These are phyloP conservation scores for Tricholoma flavovirens DNA, from an alignment of 768 basidiomycete genomes.

Conservation along the genomic window DNA sequence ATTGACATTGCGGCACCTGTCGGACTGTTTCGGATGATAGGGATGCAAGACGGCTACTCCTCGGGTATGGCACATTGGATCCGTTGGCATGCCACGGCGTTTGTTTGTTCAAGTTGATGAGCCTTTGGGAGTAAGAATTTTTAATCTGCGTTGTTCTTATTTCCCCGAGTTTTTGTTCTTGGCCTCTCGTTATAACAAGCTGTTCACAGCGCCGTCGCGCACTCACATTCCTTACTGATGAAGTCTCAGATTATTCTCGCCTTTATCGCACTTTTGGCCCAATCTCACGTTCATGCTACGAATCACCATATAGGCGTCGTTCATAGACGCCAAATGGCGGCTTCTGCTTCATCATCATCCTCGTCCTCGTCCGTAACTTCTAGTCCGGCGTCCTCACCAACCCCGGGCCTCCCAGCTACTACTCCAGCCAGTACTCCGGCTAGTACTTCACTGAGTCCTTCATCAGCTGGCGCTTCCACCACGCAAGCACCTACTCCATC, in stretches of 20 bases:
- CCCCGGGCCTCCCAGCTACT: background rate
- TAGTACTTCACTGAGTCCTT: background rate
- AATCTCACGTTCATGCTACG: slow-evolving; percentile 21
- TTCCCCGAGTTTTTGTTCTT: background rate
- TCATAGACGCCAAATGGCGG: slow-evolving; percentile 34
- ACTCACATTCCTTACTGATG: slow-evolving; percentile 17
- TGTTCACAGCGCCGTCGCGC: slow-evolving; percentile 10
- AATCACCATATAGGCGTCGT: slow-evolving; percentile 16
- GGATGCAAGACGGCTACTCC: no score
- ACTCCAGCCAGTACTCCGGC: background rate
- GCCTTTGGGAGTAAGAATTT: no score
- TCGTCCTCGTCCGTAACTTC: background rate
- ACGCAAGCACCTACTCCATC: slow-evolving; percentile 21
- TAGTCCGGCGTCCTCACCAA: background rate
- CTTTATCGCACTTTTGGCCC: slow-evolving; percentile 13
- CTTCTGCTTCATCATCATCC: slow-evolving; percentile 1
- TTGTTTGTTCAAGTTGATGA: background rate
- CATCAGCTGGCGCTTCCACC: background rate
- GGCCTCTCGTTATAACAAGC: slow-evolving; percentile 6
- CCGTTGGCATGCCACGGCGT: no score
- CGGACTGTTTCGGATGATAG: no score
- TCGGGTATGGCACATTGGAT: no score
- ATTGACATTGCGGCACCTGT: no score
- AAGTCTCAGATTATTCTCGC: slow-evolving; percentile 8
- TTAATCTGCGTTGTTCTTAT: background rate